Conservation (phyloP, 2,329 filamentous ascomycete species). For the Kalmusia sp. region DNA sequence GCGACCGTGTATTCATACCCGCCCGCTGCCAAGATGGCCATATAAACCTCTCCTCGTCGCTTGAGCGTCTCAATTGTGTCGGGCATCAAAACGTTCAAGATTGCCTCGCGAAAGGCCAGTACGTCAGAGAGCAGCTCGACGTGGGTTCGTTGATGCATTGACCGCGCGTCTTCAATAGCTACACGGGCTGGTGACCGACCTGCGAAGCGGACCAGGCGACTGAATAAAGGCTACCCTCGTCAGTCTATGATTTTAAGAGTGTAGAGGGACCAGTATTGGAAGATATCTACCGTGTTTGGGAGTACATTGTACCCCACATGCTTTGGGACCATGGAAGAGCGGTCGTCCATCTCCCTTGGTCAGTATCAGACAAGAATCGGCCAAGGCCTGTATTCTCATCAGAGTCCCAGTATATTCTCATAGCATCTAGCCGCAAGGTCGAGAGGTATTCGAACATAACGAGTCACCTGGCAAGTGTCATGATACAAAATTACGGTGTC, state of each 20-base stretch:
- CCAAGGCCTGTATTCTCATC: not conserved
- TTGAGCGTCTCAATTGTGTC: conserved; percentile 36
- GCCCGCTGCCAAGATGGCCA: conserved; percentile 54
- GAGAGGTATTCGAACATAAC: conserved; percentile 8
- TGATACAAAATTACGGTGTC: conserved; percentile 26
- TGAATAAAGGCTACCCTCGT: conserved; percentile 46
- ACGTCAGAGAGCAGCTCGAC: conserved; percentile 55
- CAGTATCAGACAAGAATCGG: not conserved
- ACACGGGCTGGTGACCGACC: conserved; percentile 41
- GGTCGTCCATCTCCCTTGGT: conserved; percentile 32
- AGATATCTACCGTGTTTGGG: conserved; percentile 37
- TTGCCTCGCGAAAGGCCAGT: conserved; percentile 49
- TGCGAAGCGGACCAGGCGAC: conserved; percentile 50
- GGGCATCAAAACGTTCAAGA: conserved; percentile 39
- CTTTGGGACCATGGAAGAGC: conserved; percentile 34
- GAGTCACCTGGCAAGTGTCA: conserved; percentile 24
- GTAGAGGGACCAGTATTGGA: not conserved
- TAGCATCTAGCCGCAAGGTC: not conserved
- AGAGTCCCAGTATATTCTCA: not conserved
- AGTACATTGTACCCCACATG: conserved; percentile 36
- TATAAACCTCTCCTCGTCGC: conserved; percentile 49
- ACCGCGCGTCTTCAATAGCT: conserved; percentile 50
- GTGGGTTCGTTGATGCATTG: conserved; percentile 47
- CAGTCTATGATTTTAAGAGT: conserved; percentile 1
- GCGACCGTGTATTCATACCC: conserved; percentile 59